phyloP scores from a whole-genome alignment of 2,329 filamentous ascomycete genomes.

The Dactylellina sp. region DNA sequence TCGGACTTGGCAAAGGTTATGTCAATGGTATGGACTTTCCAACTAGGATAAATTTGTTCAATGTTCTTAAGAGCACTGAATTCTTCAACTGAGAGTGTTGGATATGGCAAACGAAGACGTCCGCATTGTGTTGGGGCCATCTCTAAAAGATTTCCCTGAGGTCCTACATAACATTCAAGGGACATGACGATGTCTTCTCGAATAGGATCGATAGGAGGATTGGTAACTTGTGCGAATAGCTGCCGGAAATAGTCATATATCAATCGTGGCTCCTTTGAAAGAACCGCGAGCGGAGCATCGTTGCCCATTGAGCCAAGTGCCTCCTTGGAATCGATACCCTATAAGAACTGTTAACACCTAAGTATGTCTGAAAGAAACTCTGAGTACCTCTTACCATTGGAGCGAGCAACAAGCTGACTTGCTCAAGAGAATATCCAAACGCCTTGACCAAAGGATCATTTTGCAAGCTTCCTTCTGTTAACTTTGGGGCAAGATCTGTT shows the following conservation, averaged over 20 bases:
- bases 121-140: constrained; percentile 92
- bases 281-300: constrained; percentile 89
- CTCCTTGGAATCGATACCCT: constrained; percentile 92
- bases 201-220: constrained; percentile 96
- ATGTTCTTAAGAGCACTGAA: constrained; percentile 89
- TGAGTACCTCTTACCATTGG: constrained; percentile 73
- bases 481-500: constrained; percentile 74
- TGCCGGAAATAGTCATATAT: constrained; percentile 98
- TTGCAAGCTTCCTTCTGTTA: constrained; percentile 78
- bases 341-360: constrained; percentile 22
- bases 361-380: constrained; percentile 6
- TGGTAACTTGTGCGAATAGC: constrained; percentile 97
- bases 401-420: constrained; percentile 88
- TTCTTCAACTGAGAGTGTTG: constrained; percentile 87
- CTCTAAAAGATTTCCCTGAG: constrained; percentile 92
- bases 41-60: constrained; percentile 76
- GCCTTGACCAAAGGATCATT: constrained; percentile 85
- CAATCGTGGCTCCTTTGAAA: constrained; percentile 87
- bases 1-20: constrained; percentile 90
- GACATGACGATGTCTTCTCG: constrained; percentile 99
- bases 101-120: constrained; percentile 85
- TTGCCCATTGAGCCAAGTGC: constrained; percentile 98
- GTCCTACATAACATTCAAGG: constrained; percentile 93
- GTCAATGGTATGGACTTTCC: constrained; percentile 91
- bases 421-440: constrained; percentile 95